Conservation (phyloP, 2,329 filamentous ascomycete species). For the Microsporum canis region DNA sequence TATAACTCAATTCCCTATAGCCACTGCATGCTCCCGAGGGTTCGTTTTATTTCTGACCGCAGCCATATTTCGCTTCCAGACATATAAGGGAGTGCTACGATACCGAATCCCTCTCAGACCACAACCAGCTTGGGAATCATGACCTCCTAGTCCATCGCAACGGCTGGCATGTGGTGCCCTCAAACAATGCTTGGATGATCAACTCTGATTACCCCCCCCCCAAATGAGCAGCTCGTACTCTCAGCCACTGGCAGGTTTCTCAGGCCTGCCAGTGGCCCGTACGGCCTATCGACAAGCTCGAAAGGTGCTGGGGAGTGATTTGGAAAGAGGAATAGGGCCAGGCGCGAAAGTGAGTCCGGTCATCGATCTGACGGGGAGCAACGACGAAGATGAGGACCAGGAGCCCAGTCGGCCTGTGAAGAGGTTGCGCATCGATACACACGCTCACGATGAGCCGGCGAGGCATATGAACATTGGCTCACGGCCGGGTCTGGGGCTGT, state of each 20-base stretch:
- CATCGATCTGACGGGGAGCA: constrained; percentile 27
- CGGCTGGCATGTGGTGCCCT: constrained; percentile 26
- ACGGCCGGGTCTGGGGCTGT: neutral
- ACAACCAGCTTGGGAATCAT: neutral
- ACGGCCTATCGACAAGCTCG: neutral
- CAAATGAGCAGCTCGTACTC: constrained; percentile 22
- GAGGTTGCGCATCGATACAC: constrained; percentile 27
- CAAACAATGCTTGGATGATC: constrained; percentile 26
- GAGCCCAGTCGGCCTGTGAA: constrained; percentile 29
- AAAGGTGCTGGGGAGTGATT: neutral
- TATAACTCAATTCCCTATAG: constrained; percentile 3
- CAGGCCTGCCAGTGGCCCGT: neutral
- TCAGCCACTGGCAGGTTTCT: neutral
- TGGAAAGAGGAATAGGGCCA: neutral
- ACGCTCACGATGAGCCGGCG: neutral
- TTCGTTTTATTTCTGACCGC: neutral
- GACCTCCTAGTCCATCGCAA: constrained; percentile 15
- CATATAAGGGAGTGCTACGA: neutral
- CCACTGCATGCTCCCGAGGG: neutral
- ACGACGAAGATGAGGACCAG: constrained; percentile 24
- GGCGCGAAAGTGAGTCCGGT: constrained; percentile 20
- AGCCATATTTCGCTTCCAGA: neutral
- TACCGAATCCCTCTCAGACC: neutral
- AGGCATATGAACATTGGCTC: neutral
- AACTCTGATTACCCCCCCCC: constrained; percentile 11